Base-by-base conservation (phyloP, 176 grass and related monocot genomes). In the Carex scoparia region DNA sequence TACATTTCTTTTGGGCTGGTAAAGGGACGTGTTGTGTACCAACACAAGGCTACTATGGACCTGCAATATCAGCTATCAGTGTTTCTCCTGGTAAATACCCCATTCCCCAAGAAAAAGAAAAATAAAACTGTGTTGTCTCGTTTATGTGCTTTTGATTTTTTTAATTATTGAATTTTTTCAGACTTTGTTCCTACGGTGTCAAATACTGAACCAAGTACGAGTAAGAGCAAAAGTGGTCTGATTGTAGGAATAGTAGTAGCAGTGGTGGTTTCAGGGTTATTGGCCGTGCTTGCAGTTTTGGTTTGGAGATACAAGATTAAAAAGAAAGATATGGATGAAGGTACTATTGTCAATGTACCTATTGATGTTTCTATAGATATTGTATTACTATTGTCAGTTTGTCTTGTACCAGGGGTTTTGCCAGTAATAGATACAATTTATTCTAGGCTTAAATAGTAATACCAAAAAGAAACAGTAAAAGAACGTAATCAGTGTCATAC, bases 1-100 rank as follows among this genome's bases (percentile, higher is more conserved):
- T 97, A 85, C 94, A 97, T 91, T 93, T 97, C 69, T 97, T 97
- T 82, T 97, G 91, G 94, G 91, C 94, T 87, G 94, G 94, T 61
- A 97, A 91, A 86, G 94, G 94, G 16, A 97, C 94, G 80, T 97
- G 92, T 49, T 97, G 94, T 85, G 84, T 89, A 80, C 94, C 92
- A 70, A 48, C 13, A 49, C 90, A 97, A 90, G 94, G 94, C 66
- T 92, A 91, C 81, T 94, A 97, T 9, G 94, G 90, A 1, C 88
- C 89, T 83, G 87, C 87, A 3, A 84, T 97, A 76, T 94, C 92
- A 44, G 90, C 92, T 84, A 82, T 97, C 48, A 94, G 94, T 74
- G 87, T 83, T 70, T 87, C 89, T 77, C 92, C 91, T 57, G 74
- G 74, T 79, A 79, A 58, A 35, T 35, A 69, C 28, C 32, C 7